Conservation (phyloP, 1,139 yeast species). For the Magnusiomyces tetraspermus region DNA sequence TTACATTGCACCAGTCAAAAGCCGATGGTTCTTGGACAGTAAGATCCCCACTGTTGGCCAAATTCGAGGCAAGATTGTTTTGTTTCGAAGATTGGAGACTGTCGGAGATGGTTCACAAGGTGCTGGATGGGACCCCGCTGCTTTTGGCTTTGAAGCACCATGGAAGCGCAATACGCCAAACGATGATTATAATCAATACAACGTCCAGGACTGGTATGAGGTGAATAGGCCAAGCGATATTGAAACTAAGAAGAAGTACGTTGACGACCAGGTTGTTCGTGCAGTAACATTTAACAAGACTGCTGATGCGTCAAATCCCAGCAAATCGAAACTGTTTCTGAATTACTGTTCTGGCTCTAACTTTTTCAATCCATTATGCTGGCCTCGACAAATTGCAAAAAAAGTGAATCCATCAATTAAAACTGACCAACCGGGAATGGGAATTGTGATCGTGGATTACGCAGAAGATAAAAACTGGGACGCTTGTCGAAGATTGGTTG, state of each 20-base stretch:
- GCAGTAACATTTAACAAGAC: constrained; percentile 47
- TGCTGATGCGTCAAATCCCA: constrained; percentile 30
- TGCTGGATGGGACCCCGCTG: constrained; percentile 5
- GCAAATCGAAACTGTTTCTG: constrained; percentile 45
- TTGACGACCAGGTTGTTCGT: constrained; percentile 46
- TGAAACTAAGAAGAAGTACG: constrained; percentile 47
- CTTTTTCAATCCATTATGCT: constrained; percentile 59
- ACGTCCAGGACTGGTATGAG: constrained; percentile 71
- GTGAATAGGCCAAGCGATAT: constrained; percentile 46
- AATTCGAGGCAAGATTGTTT: constrained; percentile 54
- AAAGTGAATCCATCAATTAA: constrained; percentile 26
- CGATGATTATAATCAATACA: constrained; percentile 54
- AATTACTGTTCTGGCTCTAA: constrained; percentile 72
- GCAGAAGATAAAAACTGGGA: constrained; percentile 57
- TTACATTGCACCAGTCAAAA: constrained; percentile 43
- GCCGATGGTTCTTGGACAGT: constrained; percentile 53
- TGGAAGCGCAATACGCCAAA: constrained; percentile 62
- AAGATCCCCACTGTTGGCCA: constrained; percentile 52
- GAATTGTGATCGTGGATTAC: constrained; percentile 55
- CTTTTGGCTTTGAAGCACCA: constrained; percentile 59
- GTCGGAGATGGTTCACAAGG: not conserved
- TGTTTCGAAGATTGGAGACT: constrained; percentile 66
- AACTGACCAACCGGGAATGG: constrained; percentile 42
- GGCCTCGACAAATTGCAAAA: constrained; percentile 63
- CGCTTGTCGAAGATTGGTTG: constrained; percentile 43